Evolutionary conservation across 2,329 filamentous ascomycete species (phyloP), one percentile per base, ranked within the genome.

Genomic region (Aspergillus uvarum): DNA sequence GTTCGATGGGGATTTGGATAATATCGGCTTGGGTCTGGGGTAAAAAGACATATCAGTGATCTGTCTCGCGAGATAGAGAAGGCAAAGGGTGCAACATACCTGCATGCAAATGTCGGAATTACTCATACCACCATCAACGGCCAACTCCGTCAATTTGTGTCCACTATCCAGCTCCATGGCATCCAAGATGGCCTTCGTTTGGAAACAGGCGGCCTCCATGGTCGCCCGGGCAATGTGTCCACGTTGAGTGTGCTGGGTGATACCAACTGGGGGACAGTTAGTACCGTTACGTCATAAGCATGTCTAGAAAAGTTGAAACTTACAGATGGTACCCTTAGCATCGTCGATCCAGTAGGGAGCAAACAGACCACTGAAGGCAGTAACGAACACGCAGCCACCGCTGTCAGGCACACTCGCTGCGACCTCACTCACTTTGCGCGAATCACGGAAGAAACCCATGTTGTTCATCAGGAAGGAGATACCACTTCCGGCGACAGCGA

Each of bases 331-430:
- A 60, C 92, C 92, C 74, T 92, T 89, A 21, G 92, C 92, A 77
- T 96, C 91, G 72, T 96, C 92, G 63, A 96, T 94, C 92, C 92
- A 96, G 76, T 96, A 96, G 0, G 92, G 92, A 1, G 92, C 92
- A 73, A 96, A 96, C 2, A 96, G 83, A 56, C 92, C 92, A 74
- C 89, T 92, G 74, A 96, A 96, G 1, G 92, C 92, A 2, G 92
- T 96, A 61, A 96, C 92, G 69, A 96, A 88, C 19, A 93, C 86
- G 57, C 92, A 89, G 7, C 92, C 92, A 58, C 92, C 92, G 62
- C 89, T 96, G 74, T 96, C 89, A 44, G 83, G 76, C 6, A 90
- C 87, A 1, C 82, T 85, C 48, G 82, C 82, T 6, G 87, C 87
- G 49, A 89, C 77, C 60, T 88, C 85, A 66, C 82, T 85, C 72